These are phyloP conservation scores for Russula griseocarnosa DNA, from an alignment of 768 basidiomycete species.

Conservation along the genomic window DNA sequence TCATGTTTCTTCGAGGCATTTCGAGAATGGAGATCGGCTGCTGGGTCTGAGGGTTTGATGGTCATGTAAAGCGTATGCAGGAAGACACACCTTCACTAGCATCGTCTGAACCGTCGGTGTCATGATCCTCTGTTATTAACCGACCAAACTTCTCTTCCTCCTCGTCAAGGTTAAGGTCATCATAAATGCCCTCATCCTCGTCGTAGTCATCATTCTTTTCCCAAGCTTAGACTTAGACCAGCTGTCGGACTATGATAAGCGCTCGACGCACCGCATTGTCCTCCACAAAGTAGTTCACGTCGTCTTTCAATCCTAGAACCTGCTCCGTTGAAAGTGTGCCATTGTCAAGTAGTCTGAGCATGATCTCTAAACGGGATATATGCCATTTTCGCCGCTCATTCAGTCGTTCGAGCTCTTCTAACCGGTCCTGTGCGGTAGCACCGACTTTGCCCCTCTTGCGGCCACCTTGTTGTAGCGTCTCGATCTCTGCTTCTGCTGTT, in stretches of 20 bases:
- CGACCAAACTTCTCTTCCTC: slow-evolving; percentile 93
- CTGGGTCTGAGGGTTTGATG: slow-evolving; percentile 16
- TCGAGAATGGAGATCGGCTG: slow-evolving; percentile 59
- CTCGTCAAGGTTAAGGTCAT: slow-evolving; percentile 94
- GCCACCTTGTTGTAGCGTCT: slow-evolving; percentile 65
- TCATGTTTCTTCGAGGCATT: slow-evolving; percentile 70
- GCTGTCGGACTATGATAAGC: background rate
- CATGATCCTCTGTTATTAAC: slow-evolving; percentile 65
- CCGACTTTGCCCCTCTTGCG: slow-evolving; percentile 83
- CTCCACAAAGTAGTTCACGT: slow-evolving; percentile 94
- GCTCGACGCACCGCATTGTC: slow-evolving; percentile 76
- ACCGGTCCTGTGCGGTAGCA: slow-evolving; percentile 59
- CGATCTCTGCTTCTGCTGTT: slow-evolving; percentile 90
- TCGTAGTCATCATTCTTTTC: slow-evolving; percentile 93
- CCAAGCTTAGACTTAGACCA: background rate
- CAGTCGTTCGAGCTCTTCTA: slow-evolving; percentile 78
- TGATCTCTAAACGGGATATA: slow-evolving; percentile 85
- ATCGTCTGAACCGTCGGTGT: slow-evolving; percentile 73
- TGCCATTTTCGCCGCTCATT: slow-evolving; percentile 98
- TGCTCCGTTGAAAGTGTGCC: slow-evolving; percentile 81
- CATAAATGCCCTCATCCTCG: slow-evolving; percentile 95
- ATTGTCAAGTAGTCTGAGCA: slow-evolving; percentile 90
- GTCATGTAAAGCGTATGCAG: background rate
- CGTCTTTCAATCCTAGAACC: slow-evolving; percentile 81
- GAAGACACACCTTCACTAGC: slow-evolving; percentile 62